Evolutionary conservation across 257 asterid species (phyloP).

Genomic region (Przewalskia tangutica): DNA sequence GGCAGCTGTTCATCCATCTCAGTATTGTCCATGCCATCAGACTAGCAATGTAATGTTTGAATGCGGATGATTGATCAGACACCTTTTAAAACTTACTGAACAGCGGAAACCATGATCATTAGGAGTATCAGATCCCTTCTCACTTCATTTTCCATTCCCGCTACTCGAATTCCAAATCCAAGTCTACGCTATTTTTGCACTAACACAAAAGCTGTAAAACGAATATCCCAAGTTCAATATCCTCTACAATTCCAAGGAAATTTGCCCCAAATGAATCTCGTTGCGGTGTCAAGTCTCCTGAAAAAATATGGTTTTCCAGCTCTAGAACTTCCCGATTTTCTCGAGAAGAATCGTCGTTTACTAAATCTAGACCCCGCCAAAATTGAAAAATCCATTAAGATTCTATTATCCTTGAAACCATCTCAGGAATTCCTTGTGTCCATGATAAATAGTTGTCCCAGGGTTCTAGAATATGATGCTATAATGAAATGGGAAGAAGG

Average conservation of each 20-base stretch:
- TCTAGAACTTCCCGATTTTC: constrained; percentile 29
- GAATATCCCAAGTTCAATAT: constrained; percentile 10
- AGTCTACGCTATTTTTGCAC: constrained; percentile 5
- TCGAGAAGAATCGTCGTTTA: constrained; percentile 36
- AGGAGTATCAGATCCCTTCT: constrained; percentile 5
- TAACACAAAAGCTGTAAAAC: constrained; percentile 1
- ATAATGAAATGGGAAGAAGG: constrained; percentile 47
- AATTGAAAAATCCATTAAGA: constrained; percentile 42
- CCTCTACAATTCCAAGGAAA: constrained; percentile 7
- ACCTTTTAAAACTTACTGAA: not conserved
- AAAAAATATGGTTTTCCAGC: constrained; percentile 55
- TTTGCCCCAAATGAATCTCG: constrained; percentile 15
- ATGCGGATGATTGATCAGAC: not conserved
- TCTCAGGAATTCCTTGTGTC: constrained; percentile 50
- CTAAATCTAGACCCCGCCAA: constrained; percentile 25
- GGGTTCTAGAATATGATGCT: constrained; percentile 38
- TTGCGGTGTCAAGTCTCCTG: constrained; percentile 37
- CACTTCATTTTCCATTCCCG: constrained; percentile 4
- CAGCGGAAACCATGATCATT: constrained; percentile 13
- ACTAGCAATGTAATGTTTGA: not conserved
- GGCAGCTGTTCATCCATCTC: not conserved
- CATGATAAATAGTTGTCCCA: constrained; percentile 43
- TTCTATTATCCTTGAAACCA: constrained; percentile 39
- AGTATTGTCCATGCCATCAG: not conserved
- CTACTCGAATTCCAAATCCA: not conserved